Evolutionary conservation across 2,329 filamentous ascomycete species (phyloP).

Genomic region (Hypoxylon sp.): DNA sequence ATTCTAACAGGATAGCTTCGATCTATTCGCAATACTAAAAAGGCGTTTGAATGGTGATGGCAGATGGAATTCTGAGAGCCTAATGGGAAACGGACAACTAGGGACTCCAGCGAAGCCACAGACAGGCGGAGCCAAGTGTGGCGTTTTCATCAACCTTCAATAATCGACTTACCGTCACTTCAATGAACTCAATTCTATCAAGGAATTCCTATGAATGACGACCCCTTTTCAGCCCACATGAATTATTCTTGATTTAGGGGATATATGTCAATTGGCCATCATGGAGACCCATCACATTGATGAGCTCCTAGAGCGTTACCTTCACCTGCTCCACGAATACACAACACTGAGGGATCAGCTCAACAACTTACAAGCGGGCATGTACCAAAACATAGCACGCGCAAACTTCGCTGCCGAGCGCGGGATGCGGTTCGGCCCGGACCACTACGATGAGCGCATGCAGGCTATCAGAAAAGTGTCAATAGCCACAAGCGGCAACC

Average conservation of each 20-base stretch:
- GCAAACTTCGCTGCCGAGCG: constrained; percentile 80
- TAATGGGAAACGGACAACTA: neutral
- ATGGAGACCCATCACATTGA: constrained; percentile 67
- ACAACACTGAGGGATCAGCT: constrained; percentile 70
- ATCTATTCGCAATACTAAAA: constrained; percentile 29
- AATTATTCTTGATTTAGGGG: neutral
- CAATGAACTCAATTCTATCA: neutral
- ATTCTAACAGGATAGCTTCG: constrained; percentile 1
- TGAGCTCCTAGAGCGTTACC: constrained; percentile 74
- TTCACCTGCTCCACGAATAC: constrained; percentile 77
- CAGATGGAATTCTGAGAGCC: neutral
- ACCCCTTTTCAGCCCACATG: neutral
- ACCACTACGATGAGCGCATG: constrained; percentile 82
- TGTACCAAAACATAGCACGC: constrained; percentile 75
- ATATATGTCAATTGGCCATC: neutral
- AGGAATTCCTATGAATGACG: neutral
- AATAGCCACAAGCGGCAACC: constrained; percentile 41
- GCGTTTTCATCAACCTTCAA: constrained; percentile 19
- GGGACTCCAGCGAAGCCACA: constrained; percentile 5
- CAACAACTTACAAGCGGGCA: constrained; percentile 65
- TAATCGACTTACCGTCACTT: neutral
- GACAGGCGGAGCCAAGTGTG: constrained; percentile 12
- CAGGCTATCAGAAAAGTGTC: constrained; percentile 68
- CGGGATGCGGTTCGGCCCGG: constrained; percentile 75
- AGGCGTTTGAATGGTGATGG: neutral